These are phyloP conservation scores for Schizophyllum amplum DNA, from an alignment of 1,284 basidiomycete genomes.

Conservation along the genomic window DNA sequence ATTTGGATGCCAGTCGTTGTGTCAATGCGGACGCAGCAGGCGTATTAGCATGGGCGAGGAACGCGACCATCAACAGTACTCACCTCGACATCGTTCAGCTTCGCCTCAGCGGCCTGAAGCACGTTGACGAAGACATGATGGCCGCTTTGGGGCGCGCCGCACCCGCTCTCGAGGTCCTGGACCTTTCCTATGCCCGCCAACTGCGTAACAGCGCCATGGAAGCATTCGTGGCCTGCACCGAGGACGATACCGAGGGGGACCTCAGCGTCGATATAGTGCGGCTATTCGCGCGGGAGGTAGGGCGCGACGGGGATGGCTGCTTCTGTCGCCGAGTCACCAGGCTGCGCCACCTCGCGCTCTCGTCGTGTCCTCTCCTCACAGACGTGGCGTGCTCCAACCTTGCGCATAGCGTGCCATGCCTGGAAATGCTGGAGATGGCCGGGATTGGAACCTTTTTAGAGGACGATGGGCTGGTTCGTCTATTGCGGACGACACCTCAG, in stretches of 20 bases:
- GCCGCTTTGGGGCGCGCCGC: slow-evolving; percentile 50
- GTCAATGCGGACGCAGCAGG: slow-evolving; percentile 60
- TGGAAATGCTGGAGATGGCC: slow-evolving; percentile 81
- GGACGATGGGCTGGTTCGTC: slow-evolving; percentile 63
- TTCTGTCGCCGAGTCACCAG: slow-evolving; percentile 59
- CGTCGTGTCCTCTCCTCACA: slow-evolving; percentile 68
- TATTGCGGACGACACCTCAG: slow-evolving; percentile 63
- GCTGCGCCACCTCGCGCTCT: slow-evolving; percentile 74
- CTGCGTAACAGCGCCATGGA: slow-evolving; percentile 71
- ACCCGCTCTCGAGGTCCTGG: slow-evolving; percentile 74
- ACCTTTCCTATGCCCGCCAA: slow-evolving; percentile 65
- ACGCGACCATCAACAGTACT: neutral
- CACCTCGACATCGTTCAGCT: slow-evolving; percentile 40
- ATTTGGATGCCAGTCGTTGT: slow-evolving; percentile 73
- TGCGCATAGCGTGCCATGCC: slow-evolving; percentile 59
- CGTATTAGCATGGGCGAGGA: slow-evolving; percentile 23
- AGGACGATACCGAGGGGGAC: slow-evolving; percentile 24
- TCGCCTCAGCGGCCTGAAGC: slow-evolving; percentile 55
- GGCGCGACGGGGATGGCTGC: slow-evolving; percentile 39
- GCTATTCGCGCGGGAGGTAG: slow-evolving; percentile 56
- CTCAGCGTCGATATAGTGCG: slow-evolving; percentile 32
- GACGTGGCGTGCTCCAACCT: slow-evolving; percentile 69
- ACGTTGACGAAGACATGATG: slow-evolving; percentile 54
- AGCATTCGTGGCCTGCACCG: slow-evolving; percentile 53
- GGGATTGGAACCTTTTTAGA: slow-evolving; percentile 63